Evolutionary conservation across 257 asterid genomes (phyloP), one percentile per base, ranked within the genome.

Genomic region (Nicotiana attenuata): DNA sequence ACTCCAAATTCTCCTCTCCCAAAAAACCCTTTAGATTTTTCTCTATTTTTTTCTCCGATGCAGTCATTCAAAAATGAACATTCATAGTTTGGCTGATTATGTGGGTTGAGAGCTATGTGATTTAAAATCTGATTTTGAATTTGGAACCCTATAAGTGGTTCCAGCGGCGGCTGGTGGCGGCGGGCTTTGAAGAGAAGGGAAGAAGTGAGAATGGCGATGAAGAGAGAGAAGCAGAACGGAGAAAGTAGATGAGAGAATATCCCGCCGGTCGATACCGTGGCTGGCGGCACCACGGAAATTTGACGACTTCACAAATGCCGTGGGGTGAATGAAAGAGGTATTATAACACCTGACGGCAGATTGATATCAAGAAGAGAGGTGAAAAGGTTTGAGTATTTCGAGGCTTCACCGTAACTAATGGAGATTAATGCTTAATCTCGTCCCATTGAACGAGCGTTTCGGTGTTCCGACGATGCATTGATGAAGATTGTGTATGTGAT

Each of bases 231-330:
- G 28, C 59, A 66, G 24, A 41, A 67, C n/a, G 68, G 66, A 78
- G 20, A 65, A 47, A 64, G 26, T 20, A 60, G 85, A 76, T n/a
- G 19, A 84, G 22, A 71, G 86, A 84, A 17, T 88, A 83, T 61
- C n/a, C 98, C 98, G 0, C 98, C 98, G n/a, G 81, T 95, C 94
- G 78, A 84, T 94, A 26, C 81, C 97, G 1, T 85, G 83, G 84
- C 85, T 90, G 56, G 88, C 81, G n/a, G 17, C 80, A 85, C n/a
- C 20, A 88, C 89, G 0, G 92, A 63, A 84, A 85, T 45, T 86
- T 79, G 5, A 85, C 86, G 15, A 78, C 90, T 2, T 83, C 91
- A 3, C 89, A 86, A 63, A 73, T 91, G 90, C 97, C 97, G 67
- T 88, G 96, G 94, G 89, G n/a, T n/a, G n/a, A n/a, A n/a, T 88